Conservation (phyloP, 1,284 basidiomycete genomes). For the Rhodotorula sp. region DNA sequence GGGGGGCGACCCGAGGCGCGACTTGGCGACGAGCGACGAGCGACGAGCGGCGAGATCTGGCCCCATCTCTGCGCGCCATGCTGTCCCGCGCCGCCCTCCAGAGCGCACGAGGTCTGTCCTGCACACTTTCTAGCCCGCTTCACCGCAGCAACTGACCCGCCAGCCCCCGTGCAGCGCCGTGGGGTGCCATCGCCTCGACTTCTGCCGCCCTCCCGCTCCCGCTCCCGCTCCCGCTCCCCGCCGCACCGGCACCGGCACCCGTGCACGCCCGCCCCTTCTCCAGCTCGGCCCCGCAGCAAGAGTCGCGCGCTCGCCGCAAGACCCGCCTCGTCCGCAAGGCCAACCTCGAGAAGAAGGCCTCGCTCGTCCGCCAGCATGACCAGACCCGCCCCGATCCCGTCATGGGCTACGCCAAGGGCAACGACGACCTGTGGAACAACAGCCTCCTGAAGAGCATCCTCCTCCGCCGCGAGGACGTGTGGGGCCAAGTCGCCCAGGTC, state of each 20-base stretch:
- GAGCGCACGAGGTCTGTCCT: not conserved
- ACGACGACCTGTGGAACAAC: constrained; percentile 62
- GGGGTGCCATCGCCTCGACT: constrained; percentile 7
- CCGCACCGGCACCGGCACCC: too few species aligned
- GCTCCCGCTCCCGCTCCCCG: not conserved
- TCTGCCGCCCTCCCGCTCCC: constrained; percentile 3
- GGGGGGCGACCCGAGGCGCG: not conserved
- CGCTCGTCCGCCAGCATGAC: constrained; percentile 50
- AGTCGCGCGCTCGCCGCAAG: constrained; percentile 38
- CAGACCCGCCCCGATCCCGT: constrained; percentile 63
- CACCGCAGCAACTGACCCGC: not conserved
- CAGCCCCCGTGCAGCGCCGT: constrained; percentile 12
- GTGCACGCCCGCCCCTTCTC: constrained; percentile 22
- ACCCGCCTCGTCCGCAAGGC: constrained; percentile 46
- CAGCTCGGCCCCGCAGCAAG: constrained; percentile 4
- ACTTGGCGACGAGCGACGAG: not conserved
- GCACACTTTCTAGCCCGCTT: too few species aligned
- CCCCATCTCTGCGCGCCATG: not conserved
- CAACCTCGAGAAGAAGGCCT: constrained; percentile 49
- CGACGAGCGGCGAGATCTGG: too few species aligned
- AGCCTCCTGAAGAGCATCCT: constrained; percentile 66
- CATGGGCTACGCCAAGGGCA: constrained; percentile 66
- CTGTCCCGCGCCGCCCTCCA: constrained; percentile 6
- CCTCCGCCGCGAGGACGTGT: constrained; percentile 61
- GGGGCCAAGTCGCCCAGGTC: constrained; percentile 44